A percentile compares a stretch with the other conserved stretches of the same genome.
Conservation (phyloP, 371 early-diverging fungal genomes). For the Smittium culicis region DNA sequence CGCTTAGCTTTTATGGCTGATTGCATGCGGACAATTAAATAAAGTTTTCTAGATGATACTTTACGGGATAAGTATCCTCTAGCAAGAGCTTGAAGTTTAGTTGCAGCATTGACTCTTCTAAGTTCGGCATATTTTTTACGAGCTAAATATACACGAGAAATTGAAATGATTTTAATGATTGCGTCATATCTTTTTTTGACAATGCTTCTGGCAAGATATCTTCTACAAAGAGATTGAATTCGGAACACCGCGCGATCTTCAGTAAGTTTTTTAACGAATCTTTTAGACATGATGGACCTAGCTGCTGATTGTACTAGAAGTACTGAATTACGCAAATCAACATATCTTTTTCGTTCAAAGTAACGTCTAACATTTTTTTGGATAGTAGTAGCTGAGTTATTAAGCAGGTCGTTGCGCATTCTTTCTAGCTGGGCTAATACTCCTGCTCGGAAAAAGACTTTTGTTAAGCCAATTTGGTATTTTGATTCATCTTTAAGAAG, state of each 20-base stretch:
- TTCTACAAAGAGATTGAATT: constrained; percentile 59
- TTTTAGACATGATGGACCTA: constrained; percentile 48
- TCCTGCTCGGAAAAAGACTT: constrained; percentile 99
- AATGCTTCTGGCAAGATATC: constrained; percentile 44
- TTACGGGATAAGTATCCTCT: constrained; percentile 50
- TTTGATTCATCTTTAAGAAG: constrained; percentile 62
- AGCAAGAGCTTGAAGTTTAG: constrained; percentile 51
- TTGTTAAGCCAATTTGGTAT: constrained; percentile 92
- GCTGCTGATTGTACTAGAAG: constrained; percentile 43
- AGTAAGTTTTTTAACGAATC: constrained; percentile 38
- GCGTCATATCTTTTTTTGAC: constrained; percentile 30
- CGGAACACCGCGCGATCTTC: constrained; percentile 53
- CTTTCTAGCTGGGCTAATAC: constrained; percentile 86
- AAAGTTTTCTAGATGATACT: constrained; percentile 33
- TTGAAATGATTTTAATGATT: constrained; percentile 36
- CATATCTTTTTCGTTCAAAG: constrained; percentile 52
- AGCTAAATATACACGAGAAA: constrained; percentile 43
- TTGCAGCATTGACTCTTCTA: constrained; percentile 52
- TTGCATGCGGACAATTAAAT: constrained; percentile 57
- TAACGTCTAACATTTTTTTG: constrained; percentile 79
- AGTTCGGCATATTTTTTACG: constrained; percentile 37
- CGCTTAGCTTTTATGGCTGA: constrained; percentile 54
- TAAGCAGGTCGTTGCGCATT: constrained; percentile 64
- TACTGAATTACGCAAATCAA: constrained; percentile 41
- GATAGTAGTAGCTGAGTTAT: constrained; percentile 62